Conservation (phyloP, 768 basidiomycete species). For the Suillus spraguei region DNA sequence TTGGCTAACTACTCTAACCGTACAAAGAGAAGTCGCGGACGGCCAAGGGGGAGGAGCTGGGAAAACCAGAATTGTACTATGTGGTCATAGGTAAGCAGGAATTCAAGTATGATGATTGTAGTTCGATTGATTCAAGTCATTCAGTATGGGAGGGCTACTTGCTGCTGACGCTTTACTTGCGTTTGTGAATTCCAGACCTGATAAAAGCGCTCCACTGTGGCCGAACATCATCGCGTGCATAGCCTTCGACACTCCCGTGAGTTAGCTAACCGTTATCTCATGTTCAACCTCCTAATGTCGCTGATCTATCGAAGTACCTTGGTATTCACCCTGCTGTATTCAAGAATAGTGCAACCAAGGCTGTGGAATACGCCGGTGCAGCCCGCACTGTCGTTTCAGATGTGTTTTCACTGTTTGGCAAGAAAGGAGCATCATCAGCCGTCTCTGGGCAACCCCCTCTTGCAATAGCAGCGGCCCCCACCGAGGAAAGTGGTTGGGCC, state of each 20-base stretch:
- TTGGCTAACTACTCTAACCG: slow-evolving; percentile 88
- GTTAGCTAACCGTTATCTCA: slow-evolving; percentile 25
- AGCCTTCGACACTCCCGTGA: slow-evolving; percentile 90
- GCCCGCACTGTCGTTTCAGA: slow-evolving; percentile 68
- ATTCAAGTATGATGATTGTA: background rate
- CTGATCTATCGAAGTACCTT: slow-evolving; percentile 59
- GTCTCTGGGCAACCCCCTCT: slow-evolving; percentile 29
- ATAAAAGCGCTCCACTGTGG: slow-evolving; percentile 74
- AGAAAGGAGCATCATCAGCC: slow-evolving; percentile 40
- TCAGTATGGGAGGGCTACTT: slow-evolving; percentile 91
- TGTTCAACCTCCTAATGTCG: background rate
- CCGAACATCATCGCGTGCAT: slow-evolving; percentile 84
- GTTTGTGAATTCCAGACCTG: slow-evolving; percentile 68
- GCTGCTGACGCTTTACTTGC: slow-evolving; percentile 82
- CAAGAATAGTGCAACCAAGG: slow-evolving; percentile 81
- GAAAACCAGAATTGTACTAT: slow-evolving; percentile 77
- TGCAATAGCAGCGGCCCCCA: slow-evolving; percentile 32
- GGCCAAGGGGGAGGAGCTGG: slow-evolving; percentile 77
- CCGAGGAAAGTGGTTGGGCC: slow-evolving; percentile 46
- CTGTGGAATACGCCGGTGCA: slow-evolving; percentile 64
- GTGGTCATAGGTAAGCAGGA: slow-evolving; percentile 76
- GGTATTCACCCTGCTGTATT: slow-evolving; percentile 86
- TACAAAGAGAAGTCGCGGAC: slow-evolving; percentile 79
- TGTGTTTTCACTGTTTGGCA: slow-evolving; percentile 56
- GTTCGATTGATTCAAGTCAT: slow-evolving; percentile 8